Base-by-base conservation (phyloP, 2,329 filamentous ascomycete species). In the Orbilia quercus region DNA sequence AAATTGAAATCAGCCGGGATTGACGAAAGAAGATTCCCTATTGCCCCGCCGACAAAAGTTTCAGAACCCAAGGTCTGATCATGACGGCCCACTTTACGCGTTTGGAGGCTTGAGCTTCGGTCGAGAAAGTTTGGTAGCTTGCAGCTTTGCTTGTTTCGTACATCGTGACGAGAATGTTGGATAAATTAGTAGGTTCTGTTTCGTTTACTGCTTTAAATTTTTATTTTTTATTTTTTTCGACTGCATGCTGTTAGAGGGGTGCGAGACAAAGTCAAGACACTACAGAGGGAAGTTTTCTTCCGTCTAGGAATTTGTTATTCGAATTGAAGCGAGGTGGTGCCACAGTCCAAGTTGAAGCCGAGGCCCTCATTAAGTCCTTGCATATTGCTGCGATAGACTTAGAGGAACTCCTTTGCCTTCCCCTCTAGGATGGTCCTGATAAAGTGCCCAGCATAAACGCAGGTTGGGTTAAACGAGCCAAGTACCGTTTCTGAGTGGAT, bases 371-470 rank as follows among this genome's bases (percentile, higher is more conserved):
- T 58, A 47, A 53, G 55, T 55, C 58, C 66, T 71, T 66, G 59
- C 58, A 62, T 53, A n/a, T n/a, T n/a, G 38, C 25, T 23, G 28
- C 42, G 53, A 70, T 53, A 48, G 55, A 64, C 40, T 23, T 62
- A n/a, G 58, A 71, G 66, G 66, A 71, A 71, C 66, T 71, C 66
- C 65, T 71, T 71, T 71, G 66, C 66, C 58, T 71, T 64, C 66
- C 58, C 50, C n/a, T 71, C 66, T 71, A 47, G 66, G 66, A 64
- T 71, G 51, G 31, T 45, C 50, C 51, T 64, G 66, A 58, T 71
- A 64, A 70, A 55, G 34, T 51, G 51, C 66, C 66, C 57, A 63
- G 66, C 58, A 64, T 45, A 47, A 58, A 62, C 58, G 42, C 58
- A 50, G 9, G 22, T 42, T 34, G 64, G 66, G 40, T 62, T 57